phyloP scores from a whole-genome alignment of 768 basidiomycete genomes.

The Rhodotorula graminis region DNA sequence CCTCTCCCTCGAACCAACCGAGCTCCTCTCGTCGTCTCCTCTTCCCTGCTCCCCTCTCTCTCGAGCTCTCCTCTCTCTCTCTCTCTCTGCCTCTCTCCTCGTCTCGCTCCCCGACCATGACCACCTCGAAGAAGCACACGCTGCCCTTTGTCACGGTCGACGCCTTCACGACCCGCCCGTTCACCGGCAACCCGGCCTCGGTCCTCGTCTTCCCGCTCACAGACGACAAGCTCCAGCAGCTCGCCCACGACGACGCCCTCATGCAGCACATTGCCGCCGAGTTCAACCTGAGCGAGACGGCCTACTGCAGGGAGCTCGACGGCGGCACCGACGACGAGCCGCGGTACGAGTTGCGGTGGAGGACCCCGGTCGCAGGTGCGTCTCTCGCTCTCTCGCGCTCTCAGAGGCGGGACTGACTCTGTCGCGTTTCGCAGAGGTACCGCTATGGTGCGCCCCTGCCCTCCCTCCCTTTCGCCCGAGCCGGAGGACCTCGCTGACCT shows the following conservation, averaged over 20 bases:
- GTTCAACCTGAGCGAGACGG: constrained; percentile 44
- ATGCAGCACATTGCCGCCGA: constrained; percentile 39
- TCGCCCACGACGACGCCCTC: not conserved
- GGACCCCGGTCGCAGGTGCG: constrained; percentile 36
- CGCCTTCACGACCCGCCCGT: constrained; percentile 45
- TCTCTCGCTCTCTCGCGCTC: not conserved
- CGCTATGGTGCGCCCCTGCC: constrained; percentile 40
- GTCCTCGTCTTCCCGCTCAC: constrained; percentile 42
- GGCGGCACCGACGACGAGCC: constrained; percentile 3
- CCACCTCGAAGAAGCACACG: not conserved
- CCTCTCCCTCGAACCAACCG: too few relatives aligned
- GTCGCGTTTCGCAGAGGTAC: constrained; percentile 28
- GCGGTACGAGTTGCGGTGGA: constrained; percentile 44
- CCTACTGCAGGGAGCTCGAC: constrained; percentile 31
- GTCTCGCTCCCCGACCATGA: not conserved
- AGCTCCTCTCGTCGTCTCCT: too few relatives aligned
- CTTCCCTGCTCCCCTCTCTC: too few relatives aligned
- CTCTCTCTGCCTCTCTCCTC: too few relatives aligned
- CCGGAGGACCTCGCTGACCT: not conserved
- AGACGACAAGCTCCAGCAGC: constrained; percentile 7
- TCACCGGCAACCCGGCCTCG: constrained; percentile 47
- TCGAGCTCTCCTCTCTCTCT: too few relatives aligned
- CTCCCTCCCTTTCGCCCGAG: too few relatives aligned
- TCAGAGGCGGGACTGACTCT: not conserved
- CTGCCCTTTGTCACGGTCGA: constrained; percentile 42